Base-by-base conservation (phyloP, 2,329 filamentous ascomycete genomes). In the Cordyceps farinosa region DNA sequence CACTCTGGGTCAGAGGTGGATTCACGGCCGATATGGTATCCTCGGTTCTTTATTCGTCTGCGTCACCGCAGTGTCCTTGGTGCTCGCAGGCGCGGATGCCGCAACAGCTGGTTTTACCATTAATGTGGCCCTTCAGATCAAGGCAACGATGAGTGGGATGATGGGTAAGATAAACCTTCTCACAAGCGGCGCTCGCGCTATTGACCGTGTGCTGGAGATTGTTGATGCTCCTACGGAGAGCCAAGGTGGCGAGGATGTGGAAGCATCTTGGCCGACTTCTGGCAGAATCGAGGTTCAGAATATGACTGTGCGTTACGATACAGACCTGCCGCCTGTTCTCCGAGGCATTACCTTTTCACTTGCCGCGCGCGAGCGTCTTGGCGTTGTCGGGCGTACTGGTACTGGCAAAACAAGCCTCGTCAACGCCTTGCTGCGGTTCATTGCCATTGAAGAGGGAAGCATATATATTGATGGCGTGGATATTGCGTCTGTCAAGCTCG, bases 331-430 rank as follows among this genome's bases (percentile, higher is more conserved):
- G 6, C n/a, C 40, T 1, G 61, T 50, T 27, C 47, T 65, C 6
- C 44, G 36, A 8, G 29, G 17, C 7, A 27, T 65, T 8, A 47
- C 56, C 0, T 59, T 65, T 48, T 54, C 61, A 27, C 3, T 65
- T 6, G 36, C 48, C 1, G 32, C 64, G 5, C 30, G 56, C 10
- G 45, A 59, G 40, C 64, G 64, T 7, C n/a, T 65, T 8, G 64
- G 64, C 22, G 44, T 65, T 17, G 61, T 65, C 17, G 64, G 64
- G 7, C 64, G 64, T 11, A 64, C 64, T 13, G 64, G 64, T 22
- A 51, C 64, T 8, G 64, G 64, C 1, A 65, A 65, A 29, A 64
- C 56, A 9, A 61, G 42, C 32, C 47, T 65, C 3, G 22, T 48
- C 5, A 62, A 50, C 27, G 61, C 64, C 3, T 40, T 65, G 30